Base-by-base conservation (phyloP, 306 rosid species). In the Aeschynomene evenia region DNA sequence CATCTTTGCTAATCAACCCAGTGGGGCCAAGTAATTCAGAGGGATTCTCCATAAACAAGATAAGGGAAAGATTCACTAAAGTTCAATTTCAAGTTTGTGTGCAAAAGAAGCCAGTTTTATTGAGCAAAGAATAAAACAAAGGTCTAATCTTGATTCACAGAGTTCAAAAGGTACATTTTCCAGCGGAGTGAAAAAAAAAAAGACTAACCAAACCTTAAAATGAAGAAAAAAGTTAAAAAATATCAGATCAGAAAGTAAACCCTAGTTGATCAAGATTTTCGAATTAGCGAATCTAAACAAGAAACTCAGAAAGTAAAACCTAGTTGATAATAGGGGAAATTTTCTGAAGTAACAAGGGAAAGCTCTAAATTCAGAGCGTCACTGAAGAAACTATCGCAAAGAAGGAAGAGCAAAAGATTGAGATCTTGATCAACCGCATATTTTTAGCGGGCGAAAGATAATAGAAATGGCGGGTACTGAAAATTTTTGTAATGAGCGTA, bases 1-100 rank as follows among this genome's bases (percentile, higher is more conserved):
- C 96, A 18, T 82, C 81, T 72, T 78, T 88, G 75, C 72, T 81
- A 54, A 87, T 79, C 42, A 85, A 78, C 54, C 91, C 85, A 81
- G 79, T 84, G 23, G 87, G 48, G 23, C 97, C 98, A 13, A 93
- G 83, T 22, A 76, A 57, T 6, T 70, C 80, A 14, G 70, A 53
- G 7, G 75, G 71, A 75, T 56, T 76, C 85, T 84, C 95, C 85
- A 87, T 86, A 12, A 51, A 68, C 71, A 49, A 69, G 57, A 71
- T 12, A 37, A 36, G 4, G 31, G 56, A 13, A 67, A 77, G 45
- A 15, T 48, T 68, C 69, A 39, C 37, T 7, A 70, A 70, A 19
- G 46, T 48, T 74, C 49, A 53, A 58, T 36, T 67, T 33, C 37
- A 31, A 31, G 36, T 5, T 4, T 33, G 9, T 9, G 7, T 2